Base-by-base conservation (phyloP, 176 grass and related monocot species). In the Hsuehochloa calcarea region DNA sequence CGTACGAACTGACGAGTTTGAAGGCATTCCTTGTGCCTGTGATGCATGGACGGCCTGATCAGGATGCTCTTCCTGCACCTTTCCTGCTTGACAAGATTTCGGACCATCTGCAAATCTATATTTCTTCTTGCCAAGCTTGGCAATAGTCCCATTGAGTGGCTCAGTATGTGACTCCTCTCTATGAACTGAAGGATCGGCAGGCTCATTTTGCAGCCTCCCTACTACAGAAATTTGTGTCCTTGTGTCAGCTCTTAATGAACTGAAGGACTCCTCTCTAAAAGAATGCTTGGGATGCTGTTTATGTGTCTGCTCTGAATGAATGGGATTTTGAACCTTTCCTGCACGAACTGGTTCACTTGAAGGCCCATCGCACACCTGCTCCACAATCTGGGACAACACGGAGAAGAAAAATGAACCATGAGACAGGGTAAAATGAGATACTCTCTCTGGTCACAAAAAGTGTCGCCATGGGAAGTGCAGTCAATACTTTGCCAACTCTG, bases 201-300 rank as follows among this genome's bases (percentile, higher is more conserved):
- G 46, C 51, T 82, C 56, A 34, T 72, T 85, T 82, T 72, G 71
- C 49, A 77, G 37, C 66, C 55, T 77, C 40, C 65, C 45, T 56
- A 20, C 72, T 15, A 34, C 72, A 72, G 38, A 38, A 77, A 35
- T 72, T 72, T 70, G 63, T 78, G 46, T 66, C 39, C 73, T 54
- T 68, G 39, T 61, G 27, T 78, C 65, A 78, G 74, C 73, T 90
- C 65, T 40, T 5, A 70, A 86, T 66, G 73, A 72, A 72, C 56
- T 82, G 58, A 86, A 90, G 39, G 78, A 14, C 43, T 90, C 71
- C 46, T 82, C 71, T 69, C 83, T 62, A 81, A 86, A 64, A 70
- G 46, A 82, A 65, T 71, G 65, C 44, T 68, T 43, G 31, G 12
- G 51, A 54, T 40, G 34, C 13, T 85, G 82, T 40, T 27, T 41